Conservation (phyloP, 1,284 basidiomycete species). For the Grifola frondosa region DNA sequence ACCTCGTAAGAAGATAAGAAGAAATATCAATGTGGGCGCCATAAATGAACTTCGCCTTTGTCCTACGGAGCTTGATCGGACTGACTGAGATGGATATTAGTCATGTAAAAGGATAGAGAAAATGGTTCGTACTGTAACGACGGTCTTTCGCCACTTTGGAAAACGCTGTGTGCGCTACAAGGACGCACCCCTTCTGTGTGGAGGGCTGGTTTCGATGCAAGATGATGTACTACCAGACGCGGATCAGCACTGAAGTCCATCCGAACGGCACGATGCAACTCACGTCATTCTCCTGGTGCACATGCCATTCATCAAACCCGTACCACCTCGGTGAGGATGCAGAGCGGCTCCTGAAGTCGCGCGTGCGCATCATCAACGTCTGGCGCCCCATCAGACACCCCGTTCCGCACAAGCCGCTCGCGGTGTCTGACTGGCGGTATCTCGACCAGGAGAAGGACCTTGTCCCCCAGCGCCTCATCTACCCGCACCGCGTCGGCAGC, state of each 20-base stretch:
- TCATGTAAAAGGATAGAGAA: conserved; percentile 1
- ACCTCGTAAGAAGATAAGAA: conserved; percentile 60
- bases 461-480: conserved; percentile 34
- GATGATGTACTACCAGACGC: conserved; percentile 71
- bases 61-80: conserved; percentile 78
- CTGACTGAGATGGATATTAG: conserved; percentile 66
- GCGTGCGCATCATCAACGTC: conserved; percentile 57
- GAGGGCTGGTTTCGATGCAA: conserved; percentile 85
- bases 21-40: conserved; percentile 73
- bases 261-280: conserved; percentile 33
- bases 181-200: conserved; percentile 85
- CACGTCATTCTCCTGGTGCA: conserved; percentile 93
- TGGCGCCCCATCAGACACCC: conserved; percentile 51
- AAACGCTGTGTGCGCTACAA: conserved; percentile 89
- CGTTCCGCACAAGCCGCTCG: conserved; percentile 48
- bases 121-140: conserved; percentile 56
- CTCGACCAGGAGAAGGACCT: conserved; percentile 37
- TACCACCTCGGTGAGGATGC: conserved; percentile 81
- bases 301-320: conserved; percentile 85
- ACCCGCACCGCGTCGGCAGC: conserved; percentile 34
- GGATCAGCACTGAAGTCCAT: not conserved
- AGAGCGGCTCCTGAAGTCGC: conserved; percentile 54
- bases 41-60: conserved; percentile 74
- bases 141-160: conserved; percentile 73
- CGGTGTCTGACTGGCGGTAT: conserved; percentile 44